Percentiles rank a stretch among this genome's conserved stretches.
Evolutionary conservation across 768 basidiomycete genomes (phyloP).

Genomic region (Xanthoconium purpureum): DNA sequence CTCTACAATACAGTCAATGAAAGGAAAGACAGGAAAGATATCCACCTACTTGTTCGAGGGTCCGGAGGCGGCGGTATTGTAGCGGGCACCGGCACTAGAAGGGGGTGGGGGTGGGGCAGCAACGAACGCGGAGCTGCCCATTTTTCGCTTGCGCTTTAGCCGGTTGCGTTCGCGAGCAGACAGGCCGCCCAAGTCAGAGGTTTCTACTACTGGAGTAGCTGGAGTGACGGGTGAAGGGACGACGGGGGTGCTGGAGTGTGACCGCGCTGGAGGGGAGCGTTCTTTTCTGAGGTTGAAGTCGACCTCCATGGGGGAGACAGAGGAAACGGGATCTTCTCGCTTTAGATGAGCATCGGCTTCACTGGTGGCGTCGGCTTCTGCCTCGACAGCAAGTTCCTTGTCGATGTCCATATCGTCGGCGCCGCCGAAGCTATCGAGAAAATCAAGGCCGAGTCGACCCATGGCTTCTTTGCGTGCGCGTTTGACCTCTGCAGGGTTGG

Average conservation of each 20-base stretch:
- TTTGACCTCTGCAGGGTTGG: constrained; percentile 76
- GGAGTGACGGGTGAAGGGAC: constrained; percentile 49
- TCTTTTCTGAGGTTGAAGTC: constrained; percentile 41
- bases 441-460: constrained; percentile 82
- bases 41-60: constrained; percentile 54
- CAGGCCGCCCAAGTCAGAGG: constrained; percentile 49
- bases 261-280: constrained; percentile 39
- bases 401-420: constrained; percentile 84
- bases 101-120: constrained; percentile 62
- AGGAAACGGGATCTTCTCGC: constrained; percentile 36
- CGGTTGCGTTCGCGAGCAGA: constrained; percentile 93
- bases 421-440: constrained; percentile 67
- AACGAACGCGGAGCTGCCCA: constrained; percentile 80
- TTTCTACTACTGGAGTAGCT: constrained; percentile 35
- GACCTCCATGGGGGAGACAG: constrained; percentile 45
- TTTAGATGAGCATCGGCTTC: constrained; percentile 40
- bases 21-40: background rate
- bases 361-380: constrained; percentile 45
- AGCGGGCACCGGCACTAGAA: constrained; percentile 58
- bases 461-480: constrained; percentile 87
- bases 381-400: constrained; percentile 69
- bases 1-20: constrained; percentile 40
- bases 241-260: constrained; percentile 44
- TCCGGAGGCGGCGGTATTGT: constrained; percentile 54
- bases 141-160: constrained; percentile 91